A percentile compares a stretch with the other conserved stretches of the same genome.
Evolutionary conservation across 345 rosid species (phyloP).

Genomic region (Brassica juncea): DNA sequence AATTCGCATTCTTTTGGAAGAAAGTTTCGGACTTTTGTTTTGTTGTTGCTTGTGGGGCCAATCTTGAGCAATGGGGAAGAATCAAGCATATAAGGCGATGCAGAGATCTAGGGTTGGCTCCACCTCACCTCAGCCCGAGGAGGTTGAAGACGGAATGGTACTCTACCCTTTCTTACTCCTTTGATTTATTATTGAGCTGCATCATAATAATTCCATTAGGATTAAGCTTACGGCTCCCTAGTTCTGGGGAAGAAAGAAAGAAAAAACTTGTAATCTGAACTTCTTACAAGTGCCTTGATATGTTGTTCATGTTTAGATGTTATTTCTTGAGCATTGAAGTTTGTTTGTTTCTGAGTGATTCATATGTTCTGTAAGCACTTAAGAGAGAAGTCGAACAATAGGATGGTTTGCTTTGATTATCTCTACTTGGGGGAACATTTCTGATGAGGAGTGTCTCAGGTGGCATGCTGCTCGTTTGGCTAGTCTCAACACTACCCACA

Average conservation of each 20-base stretch:
- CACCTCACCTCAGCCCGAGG: constrained; percentile 78
- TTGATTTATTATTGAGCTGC: too few relatives aligned
- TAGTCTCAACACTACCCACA: constrained; percentile 90
- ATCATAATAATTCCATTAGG: not conserved
- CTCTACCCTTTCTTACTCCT: constrained; percentile 74
- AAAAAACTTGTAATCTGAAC: not conserved
- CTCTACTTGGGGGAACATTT: constrained; percentile 48
- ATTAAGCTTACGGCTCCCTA: not conserved
- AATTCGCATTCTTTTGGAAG: not conserved
- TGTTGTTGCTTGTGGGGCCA: constrained; percentile 21
- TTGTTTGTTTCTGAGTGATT: not conserved
- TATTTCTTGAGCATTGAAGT: not conserved
- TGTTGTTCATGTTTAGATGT: constrained; percentile 11
- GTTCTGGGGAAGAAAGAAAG: not conserved
- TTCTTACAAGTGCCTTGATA: not conserved
- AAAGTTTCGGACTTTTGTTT: not conserved
- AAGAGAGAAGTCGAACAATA: not conserved
- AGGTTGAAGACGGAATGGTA: constrained; percentile 98
- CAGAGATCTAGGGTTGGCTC: constrained; percentile 93
- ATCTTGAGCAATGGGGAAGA: constrained; percentile 74
- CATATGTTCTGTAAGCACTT: not conserved
- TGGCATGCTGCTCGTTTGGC: constrained; percentile 99
- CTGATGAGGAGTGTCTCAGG: constrained; percentile 98
- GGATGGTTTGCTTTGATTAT: too few relatives aligned
- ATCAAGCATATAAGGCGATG: constrained; percentile 99